A percentile compares a stretch with the other conserved stretches of the same genome.
These are phyloP conservation scores for Acacia crassicarpa DNA, from an alignment of 306 rosid species.

Conservation along the genomic window DNA sequence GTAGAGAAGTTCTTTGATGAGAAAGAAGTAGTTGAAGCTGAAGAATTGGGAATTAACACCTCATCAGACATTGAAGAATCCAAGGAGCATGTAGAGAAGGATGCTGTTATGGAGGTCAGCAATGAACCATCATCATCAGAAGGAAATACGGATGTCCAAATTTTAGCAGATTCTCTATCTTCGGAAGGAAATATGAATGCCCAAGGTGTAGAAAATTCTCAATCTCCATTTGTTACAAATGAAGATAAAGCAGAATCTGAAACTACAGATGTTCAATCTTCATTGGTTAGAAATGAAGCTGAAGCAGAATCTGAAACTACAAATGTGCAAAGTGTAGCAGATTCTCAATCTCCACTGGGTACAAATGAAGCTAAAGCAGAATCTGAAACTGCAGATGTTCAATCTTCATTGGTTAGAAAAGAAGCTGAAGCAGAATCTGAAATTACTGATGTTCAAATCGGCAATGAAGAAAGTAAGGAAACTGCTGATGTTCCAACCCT, in stretches of 20 bases:
- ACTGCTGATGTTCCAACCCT: not conserved
- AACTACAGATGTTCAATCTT: not conserved
- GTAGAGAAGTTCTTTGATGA: not conserved
- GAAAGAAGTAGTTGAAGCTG: not conserved
- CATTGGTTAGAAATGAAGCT: not conserved
- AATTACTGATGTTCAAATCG: not conserved
- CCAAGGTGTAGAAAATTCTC: not conserved
- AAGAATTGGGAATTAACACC: not conserved
- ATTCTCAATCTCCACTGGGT: not conserved
- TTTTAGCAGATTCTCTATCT: too few relatives aligned
- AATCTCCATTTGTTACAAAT: not conserved
- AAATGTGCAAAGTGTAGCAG: not conserved
- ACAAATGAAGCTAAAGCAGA: not conserved
- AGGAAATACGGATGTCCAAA: too few relatives aligned
- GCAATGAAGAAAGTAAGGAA: slow-evolving; percentile 4
- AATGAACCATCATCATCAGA: slow-evolving; percentile 5
- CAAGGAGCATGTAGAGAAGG: not conserved
- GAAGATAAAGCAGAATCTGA: not conserved
- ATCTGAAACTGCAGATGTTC: not conserved
- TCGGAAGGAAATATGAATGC: not conserved
- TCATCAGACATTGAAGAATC: not conserved
- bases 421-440: slow-evolving; percentile 7
- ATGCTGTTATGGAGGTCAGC: not conserved
- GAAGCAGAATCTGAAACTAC: not conserved
- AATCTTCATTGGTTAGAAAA: not conserved